Base-by-base conservation (phyloP, 768 basidiomycete species). In the Wakefieldia striispora region DNA sequence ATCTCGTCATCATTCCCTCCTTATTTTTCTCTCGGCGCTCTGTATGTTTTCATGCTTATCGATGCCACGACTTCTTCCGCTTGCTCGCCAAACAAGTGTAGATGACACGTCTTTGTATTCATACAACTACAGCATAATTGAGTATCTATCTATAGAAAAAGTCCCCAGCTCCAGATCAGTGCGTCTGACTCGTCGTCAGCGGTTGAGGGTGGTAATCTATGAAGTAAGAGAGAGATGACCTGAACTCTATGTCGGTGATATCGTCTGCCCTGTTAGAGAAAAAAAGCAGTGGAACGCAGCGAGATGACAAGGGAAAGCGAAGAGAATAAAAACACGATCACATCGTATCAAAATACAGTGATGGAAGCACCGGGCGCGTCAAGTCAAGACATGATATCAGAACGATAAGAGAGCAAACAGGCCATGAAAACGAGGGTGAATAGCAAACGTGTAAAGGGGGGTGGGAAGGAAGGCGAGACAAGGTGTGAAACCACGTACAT, bases 261-360 rank as follows among this genome's bases (percentile, higher is more conserved):
- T 48, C 24, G 53, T 56, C 56, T 64, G 31, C 31, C 44, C 43
- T 60, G 27, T 10, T 40, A 16, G 5, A 45, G 41, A 29, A 19
- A 42, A 49, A 40, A 35, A 37, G 27, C n/a, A 27, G 37, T 27
- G 35, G 34, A 44, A 34, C 37, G 14, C 24, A 47, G 16, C 1
- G 40, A 23, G 29, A 40, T 31, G 19, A 39, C 12, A 33, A 17
- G 20, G 7, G n/a, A 23, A 23, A 11, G n/a, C 3, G 5, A 14
- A 9, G 11, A 17, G 17, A 26, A 26, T 11, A 27, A 20, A 24
- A 41, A 43, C 47, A 24, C 27, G 45, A 42, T 43, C 44, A 42
- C 19, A 49, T 51, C 47, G 62, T 55, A 51, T 49, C 46, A 44
- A 38, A 43, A 39, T 64, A 66, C 63, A 64, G 50, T 39, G 45